Evolutionary conservation across 495 filamentous ascomycete species (phyloP).

Genomic region (Penicillium coffeae): DNA sequence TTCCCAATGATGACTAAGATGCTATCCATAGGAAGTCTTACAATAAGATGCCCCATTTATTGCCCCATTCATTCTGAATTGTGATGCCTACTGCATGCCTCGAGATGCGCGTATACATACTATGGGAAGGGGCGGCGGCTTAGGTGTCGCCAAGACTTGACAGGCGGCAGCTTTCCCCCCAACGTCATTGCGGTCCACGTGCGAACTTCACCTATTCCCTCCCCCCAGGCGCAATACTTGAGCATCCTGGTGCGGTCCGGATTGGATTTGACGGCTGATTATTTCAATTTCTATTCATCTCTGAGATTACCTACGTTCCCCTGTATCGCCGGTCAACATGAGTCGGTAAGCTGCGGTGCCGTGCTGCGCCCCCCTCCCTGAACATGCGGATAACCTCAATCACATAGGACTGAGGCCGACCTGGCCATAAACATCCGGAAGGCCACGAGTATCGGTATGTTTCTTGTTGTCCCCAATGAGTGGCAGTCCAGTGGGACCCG

Average conservation of each 20-base stretch:
- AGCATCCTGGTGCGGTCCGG: constrained; percentile 18
- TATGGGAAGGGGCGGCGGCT: constrained; percentile 19
- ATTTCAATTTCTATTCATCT: constrained; percentile 20
- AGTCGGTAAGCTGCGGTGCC: constrained; percentile 39
- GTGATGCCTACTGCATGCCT: constrained; percentile 3
- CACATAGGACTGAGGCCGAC: constrained; percentile 79
- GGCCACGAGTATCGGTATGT: constrained; percentile 81
- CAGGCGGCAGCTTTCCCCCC: constrained; percentile 37
- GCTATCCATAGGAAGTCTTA: too few species aligned
- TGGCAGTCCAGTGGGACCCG: not conserved
- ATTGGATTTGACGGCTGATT: constrained; percentile 22
- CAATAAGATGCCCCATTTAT: too few species aligned
- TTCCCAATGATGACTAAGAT: too few species aligned
- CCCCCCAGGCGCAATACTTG: constrained; percentile 3
- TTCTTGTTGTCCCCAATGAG: constrained; percentile 3
- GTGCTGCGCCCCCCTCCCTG: not conserved
- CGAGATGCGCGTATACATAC: too few species aligned
- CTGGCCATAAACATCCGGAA: constrained; percentile 94
- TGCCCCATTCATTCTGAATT: too few species aligned
- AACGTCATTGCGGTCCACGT: constrained; percentile 37
- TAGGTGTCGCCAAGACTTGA: constrained; percentile 30
- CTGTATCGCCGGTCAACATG: constrained; percentile 29
- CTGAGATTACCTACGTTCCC: constrained; percentile 13
- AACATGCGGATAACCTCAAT: constrained; percentile 17
- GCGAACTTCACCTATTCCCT: constrained; percentile 16